Percentiles rank a stretch among this genome's conserved stretches.
Conservation (phyloP, 352 stramenopile genomes). For the Globisporangium barbulae region DNA sequence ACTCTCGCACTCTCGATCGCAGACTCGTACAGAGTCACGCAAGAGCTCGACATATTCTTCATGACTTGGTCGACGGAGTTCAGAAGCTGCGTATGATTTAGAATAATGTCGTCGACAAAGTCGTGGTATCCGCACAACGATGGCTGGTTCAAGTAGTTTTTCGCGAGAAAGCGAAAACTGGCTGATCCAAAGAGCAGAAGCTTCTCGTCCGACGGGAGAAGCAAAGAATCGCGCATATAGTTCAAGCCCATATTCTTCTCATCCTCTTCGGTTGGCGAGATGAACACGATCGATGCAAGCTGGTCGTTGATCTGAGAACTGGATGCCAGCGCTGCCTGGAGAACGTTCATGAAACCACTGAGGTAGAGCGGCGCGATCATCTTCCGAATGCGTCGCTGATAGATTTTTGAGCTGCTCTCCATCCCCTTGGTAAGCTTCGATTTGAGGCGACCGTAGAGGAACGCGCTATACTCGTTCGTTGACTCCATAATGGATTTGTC, state of each 20-base stretch:
- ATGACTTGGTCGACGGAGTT: constrained; percentile 41
- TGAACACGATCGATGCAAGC: constrained; percentile 40
- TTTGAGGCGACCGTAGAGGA: constrained; percentile 32
- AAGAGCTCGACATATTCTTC: constrained; percentile 42
- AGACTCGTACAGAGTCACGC: constrained; percentile 42
- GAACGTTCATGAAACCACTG: constrained; percentile 38
- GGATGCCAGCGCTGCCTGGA: constrained; percentile 33
- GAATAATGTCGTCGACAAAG: constrained; percentile 52
- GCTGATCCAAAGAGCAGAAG: constrained; percentile 27
- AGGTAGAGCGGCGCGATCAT: constrained; percentile 39
- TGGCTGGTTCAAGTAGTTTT: constrained; percentile 36
- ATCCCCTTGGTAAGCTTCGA: constrained; percentile 34
- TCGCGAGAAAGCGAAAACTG: constrained; percentile 28
- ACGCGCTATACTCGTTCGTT: constrained; percentile 35
- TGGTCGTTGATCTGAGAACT: constrained; percentile 43
- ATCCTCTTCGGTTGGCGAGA: constrained; percentile 45
- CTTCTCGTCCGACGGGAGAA: constrained; percentile 32
- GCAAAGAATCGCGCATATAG: constrained; percentile 20
- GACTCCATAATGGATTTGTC: constrained; percentile 27
- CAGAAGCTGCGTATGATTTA: constrained; percentile 40
- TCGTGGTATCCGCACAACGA: constrained; percentile 54
- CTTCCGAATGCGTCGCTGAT: constrained; percentile 33
- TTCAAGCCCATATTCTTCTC: constrained; percentile 30
- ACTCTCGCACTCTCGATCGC: constrained; percentile 33
- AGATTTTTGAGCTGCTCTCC: constrained; percentile 24